Evolutionary conservation across 1,139 yeast species (phyloP).

Genomic region (Sugiyamaella xylanicola): DNA sequence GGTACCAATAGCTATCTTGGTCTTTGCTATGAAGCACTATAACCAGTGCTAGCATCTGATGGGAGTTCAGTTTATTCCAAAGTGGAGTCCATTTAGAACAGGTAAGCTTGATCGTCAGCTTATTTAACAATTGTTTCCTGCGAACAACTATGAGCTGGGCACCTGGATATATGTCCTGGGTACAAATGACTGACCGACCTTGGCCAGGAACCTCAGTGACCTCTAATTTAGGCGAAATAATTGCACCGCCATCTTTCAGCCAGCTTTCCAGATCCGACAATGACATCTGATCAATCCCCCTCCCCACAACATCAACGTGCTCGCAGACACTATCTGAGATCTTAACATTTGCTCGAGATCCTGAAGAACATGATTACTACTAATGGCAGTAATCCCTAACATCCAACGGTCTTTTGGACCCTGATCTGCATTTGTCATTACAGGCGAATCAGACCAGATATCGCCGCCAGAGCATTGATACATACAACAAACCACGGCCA

Average conservation of each 20-base stretch:
- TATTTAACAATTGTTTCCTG: conserved; percentile 60
- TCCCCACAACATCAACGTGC: no score
- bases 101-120: conserved; percentile 50
- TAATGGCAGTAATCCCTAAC: neutral
- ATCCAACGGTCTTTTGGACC: neutral
- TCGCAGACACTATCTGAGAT: no score
- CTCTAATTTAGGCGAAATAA: conserved; percentile 34
- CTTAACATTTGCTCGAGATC: no score
- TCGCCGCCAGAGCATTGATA: no score
- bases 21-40: conserved; percentile 27
- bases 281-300: no score
- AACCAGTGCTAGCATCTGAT: conserved; percentile 36
- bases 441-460: no score
- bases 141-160: conserved; percentile 60
- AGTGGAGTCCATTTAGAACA: conserved; percentile 26
- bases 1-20: conserved; percentile 28
- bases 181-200: conserved; percentile 68
- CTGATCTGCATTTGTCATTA: neutral
- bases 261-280: conserved; percentile 21
- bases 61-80: conserved; percentile 31
- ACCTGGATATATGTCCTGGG: conserved; percentile 42
- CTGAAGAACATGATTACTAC: neutral
- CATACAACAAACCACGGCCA: no score
- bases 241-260: conserved; percentile 31
- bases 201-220: conserved; percentile 45